Conservation (phyloP, 2,329 filamentous ascomycete species). For the Paraconiothyrium brasiliense region DNA sequence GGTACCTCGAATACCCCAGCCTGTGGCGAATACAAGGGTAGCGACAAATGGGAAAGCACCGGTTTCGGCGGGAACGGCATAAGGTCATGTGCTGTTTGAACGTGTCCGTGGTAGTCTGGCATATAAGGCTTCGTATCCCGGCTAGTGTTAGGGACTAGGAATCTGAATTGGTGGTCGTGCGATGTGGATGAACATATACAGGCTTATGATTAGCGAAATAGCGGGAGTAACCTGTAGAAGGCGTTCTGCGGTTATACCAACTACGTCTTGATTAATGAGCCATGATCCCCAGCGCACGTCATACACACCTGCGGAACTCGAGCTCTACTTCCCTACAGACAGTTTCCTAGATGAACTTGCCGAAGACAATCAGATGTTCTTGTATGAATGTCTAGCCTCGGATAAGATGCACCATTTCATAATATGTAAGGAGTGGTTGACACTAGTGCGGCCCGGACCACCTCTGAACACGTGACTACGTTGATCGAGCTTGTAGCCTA, state of each 20-base stretch:
- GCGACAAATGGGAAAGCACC: conserved; percentile 29
- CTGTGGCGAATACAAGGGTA: conserved; percentile 21
- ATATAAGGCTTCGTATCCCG: neutral
- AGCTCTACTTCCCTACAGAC: too few species aligned
- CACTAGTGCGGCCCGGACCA: neutral
- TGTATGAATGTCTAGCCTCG: neutral
- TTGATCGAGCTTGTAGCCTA: neutral
- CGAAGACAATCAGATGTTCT: neutral
- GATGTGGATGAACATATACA: conserved; percentile 1
- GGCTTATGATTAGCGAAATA: neutral
- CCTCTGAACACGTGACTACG: neutral
- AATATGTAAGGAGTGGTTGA: too few species aligned
- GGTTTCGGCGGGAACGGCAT: conserved; percentile 7
- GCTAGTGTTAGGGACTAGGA: neutral
- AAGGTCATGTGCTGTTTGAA: neutral
- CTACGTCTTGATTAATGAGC: neutral
- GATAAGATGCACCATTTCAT: neutral
- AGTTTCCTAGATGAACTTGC: neutral
- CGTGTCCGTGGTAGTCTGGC: neutral
- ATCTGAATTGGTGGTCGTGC: neutral
- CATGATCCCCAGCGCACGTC: neutral
- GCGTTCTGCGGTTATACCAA: neutral
- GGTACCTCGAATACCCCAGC: conserved; percentile 35
- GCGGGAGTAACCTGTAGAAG: neutral
- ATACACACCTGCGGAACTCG: too few species aligned